Evolutionary conservation across 202 grass and related monocot species (phyloP).

Genomic region (Dendrocalamus latiflorus): DNA sequence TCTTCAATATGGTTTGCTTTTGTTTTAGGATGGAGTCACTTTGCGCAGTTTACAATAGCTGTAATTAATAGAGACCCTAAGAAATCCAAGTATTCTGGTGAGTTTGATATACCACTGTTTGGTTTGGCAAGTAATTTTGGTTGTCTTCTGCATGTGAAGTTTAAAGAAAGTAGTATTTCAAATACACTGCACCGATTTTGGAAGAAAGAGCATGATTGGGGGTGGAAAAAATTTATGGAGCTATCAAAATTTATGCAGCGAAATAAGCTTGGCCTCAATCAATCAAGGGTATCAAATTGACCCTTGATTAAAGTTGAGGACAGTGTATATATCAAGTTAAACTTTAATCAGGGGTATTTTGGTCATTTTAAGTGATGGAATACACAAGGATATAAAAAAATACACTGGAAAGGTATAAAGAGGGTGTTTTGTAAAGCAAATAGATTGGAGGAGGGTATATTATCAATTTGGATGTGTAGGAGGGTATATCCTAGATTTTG

Average conservation of each 20-base stretch:
- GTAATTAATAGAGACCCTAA: constrained; percentile 98
- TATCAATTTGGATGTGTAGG: too few species aligned
- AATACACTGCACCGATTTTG: constrained; percentile 95
- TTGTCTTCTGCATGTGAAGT: constrained; percentile 29
- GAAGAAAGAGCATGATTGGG: constrained; percentile 98
- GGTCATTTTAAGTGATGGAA: too few species aligned
- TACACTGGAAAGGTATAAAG: too few species aligned
- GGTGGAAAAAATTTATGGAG: constrained; percentile 99
- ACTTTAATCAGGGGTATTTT: too few species aligned
- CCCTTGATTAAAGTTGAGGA: too few species aligned
- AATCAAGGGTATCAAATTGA: too few species aligned
- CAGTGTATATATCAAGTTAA: too few species aligned
- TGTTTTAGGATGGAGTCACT: constrained; percentile 92
- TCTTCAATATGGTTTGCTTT: constrained; percentile 25
- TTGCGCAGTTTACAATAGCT: constrained; percentile 97
- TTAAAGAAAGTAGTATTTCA: constrained; percentile 48
- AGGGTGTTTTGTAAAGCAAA: too few species aligned
- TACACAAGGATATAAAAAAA: too few species aligned
- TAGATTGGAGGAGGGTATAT: too few species aligned
- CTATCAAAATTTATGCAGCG: constrained; percentile 85
- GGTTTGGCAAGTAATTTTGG: constrained; percentile 24
- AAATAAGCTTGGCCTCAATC: too few species aligned
- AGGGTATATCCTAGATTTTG: too few species aligned
- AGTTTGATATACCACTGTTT: constrained; percentile 37
- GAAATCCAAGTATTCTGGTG: constrained; percentile 99